Percentiles rank a stretch among this genome's conserved stretches.
phyloP scores from a whole-genome alignment of 345 rosid species.

The Murraya paniculata region DNA sequence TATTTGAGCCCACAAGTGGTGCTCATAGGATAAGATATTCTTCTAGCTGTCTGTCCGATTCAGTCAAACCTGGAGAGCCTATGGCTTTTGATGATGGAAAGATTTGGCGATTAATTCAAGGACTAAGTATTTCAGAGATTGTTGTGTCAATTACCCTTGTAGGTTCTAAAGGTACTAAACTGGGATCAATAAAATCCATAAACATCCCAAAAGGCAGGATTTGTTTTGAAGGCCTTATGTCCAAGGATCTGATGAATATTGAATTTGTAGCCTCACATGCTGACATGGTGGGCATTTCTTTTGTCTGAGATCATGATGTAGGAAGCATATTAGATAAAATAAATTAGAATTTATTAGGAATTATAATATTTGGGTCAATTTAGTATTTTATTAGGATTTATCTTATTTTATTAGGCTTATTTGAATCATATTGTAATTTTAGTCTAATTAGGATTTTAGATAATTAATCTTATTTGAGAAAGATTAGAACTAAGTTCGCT shows the following conservation, averaged over 20 bases:
- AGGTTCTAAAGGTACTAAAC: constrained; percentile 54
- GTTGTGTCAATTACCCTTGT: constrained; percentile 59
- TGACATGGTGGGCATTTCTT: constrained; percentile 69
- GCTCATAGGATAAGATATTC: constrained; percentile 50
- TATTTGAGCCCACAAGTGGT: constrained; percentile 24
- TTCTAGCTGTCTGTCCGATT: constrained; percentile 59
- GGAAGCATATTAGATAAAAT: no score
- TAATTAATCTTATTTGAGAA: no score
- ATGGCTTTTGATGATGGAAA: constrained; percentile 74
- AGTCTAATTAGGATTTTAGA: no score
- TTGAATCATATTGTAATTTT: no score
- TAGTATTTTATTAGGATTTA: no score
- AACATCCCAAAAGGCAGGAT: constrained; percentile 63
- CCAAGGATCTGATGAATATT: constrained; percentile 67
- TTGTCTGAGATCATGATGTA: constrained; percentile 55
- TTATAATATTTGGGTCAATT: no score
- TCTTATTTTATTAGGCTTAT: no score
- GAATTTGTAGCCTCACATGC: constrained; percentile 61
- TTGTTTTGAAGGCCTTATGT: constrained; percentile 56
- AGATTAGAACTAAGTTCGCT: no score
- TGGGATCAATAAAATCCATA: constrained; percentile 66
- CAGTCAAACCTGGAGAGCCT: constrained; percentile 59
- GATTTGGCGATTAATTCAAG: constrained; percentile 59
- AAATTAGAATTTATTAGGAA: no score
- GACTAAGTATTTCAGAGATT: constrained; percentile 52